Evolutionary conservation across 2,329 filamentous ascomycete genomes (phyloP).

Genomic region (Amylocarpus encephaloides): DNA sequence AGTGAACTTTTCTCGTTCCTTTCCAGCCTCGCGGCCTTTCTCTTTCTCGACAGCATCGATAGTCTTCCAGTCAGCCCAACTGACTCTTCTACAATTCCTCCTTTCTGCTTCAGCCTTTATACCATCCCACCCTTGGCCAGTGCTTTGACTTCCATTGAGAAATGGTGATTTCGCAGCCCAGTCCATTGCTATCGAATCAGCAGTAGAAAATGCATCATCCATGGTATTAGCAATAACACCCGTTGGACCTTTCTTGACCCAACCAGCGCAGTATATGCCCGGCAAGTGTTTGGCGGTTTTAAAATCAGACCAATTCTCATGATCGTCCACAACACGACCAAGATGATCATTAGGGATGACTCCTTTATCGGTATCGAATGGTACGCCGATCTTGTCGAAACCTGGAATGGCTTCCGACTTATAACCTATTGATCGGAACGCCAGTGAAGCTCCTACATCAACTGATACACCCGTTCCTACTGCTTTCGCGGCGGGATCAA

Average conservation of each 20-base stretch:
- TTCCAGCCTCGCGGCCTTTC: slow-evolving; percentile 60
- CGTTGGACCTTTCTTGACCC: slow-evolving; percentile 92
- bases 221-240: slow-evolving; percentile 96
- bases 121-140: slow-evolving; percentile 67
- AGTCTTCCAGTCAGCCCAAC: slow-evolving; percentile 78
- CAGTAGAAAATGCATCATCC: slow-evolving; percentile 87
- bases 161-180: slow-evolving; percentile 50
- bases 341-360: slow-evolving; percentile 76
- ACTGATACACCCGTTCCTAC: slow-evolving; percentile 43
- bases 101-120: slow-evolving; percentile 54
- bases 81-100: slow-evolving; percentile 56
- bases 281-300: slow-evolving; percentile 37
- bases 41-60: slow-evolving; percentile 76
- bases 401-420: slow-evolving; percentile 72
- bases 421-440: slow-evolving; percentile 94
- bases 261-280: slow-evolving; percentile 87
- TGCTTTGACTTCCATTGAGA: slow-evolving; percentile 36
- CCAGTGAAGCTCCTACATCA: slow-evolving; percentile 59
- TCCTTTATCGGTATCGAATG: slow-evolving; percentile 69
- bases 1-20: slow-evolving; percentile 68
- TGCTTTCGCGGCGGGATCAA: slow-evolving; percentile 45
- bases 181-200: slow-evolving; percentile 75
- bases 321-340: slow-evolving; percentile 56
- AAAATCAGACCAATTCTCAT: slow-evolving; percentile 11
- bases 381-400: slow-evolving; percentile 65